Conservation (phyloP, 176 grass and related monocot genomes). For the Neostapfia colusana region DNA sequence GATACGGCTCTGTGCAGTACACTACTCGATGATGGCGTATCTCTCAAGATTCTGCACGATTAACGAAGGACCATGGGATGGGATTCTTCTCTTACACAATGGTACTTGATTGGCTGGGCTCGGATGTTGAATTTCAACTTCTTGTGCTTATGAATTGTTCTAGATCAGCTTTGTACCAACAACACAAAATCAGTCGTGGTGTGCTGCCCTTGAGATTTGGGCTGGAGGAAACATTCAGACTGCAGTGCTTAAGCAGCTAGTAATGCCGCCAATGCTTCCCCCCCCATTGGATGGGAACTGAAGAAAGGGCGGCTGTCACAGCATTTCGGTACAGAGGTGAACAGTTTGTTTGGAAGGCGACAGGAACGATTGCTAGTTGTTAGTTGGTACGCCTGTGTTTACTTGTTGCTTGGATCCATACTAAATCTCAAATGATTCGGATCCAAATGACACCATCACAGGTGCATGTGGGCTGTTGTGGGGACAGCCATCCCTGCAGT, state of each 20-base stretch:
- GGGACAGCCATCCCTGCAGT: slow-evolving; percentile 16
- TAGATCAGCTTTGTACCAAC: neutral
- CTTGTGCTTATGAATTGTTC: neutral
- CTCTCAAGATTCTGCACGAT: neutral
- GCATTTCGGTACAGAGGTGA: slow-evolving; percentile 31
- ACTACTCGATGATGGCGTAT: neutral
- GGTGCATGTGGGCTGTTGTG: slow-evolving; percentile 43
- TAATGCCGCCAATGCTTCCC: neutral
- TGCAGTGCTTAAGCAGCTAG: neutral
- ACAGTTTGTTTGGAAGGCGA: slow-evolving; percentile 58
- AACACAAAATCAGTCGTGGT: no score
- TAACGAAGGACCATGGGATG: slow-evolving; percentile 11
- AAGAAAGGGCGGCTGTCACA: slow-evolving; percentile 34
- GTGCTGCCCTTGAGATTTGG: no score
- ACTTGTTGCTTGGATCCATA: slow-evolving; percentile 46
- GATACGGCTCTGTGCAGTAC: slow-evolving; percentile 23
- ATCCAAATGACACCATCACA: slow-evolving; percentile 63
- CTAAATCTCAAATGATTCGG: slow-evolving; percentile 52
- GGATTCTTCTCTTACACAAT: neutral
- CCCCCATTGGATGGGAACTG: slow-evolving; percentile 6
- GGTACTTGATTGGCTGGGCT: neutral
- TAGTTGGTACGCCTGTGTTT: slow-evolving; percentile 48
- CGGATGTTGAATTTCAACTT: neutral
- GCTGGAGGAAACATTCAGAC: slow-evolving; percentile 32
- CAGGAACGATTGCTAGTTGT: slow-evolving; percentile 41